These are phyloP conservation scores for Tylopilus felleus DNA, from an alignment of 768 basidiomycete genomes.

Conservation along the genomic window DNA sequence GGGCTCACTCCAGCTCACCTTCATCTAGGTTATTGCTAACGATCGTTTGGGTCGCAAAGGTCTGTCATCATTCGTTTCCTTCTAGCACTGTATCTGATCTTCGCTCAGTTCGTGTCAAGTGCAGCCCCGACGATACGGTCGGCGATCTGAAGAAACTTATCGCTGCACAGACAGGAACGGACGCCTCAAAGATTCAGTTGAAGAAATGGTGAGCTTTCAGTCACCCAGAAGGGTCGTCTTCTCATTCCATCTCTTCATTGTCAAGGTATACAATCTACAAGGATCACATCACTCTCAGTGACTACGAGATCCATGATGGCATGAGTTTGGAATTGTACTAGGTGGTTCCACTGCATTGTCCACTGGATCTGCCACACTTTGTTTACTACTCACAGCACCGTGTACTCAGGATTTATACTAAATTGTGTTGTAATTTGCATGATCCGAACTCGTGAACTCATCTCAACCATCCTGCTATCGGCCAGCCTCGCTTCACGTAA, in stretches of 20 bases:
- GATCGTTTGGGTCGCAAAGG: constrained; percentile 95
- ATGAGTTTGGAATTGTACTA: constrained; percentile 94
- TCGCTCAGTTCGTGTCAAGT: constrained; percentile 86
- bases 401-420: constrained; percentile 15
- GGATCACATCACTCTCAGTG: constrained; percentile 89
- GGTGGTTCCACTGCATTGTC: background rate
- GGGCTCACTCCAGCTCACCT: background rate
- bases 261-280: constrained; percentile 90
- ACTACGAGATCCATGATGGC: constrained; percentile 91
- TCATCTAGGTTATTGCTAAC: constrained; percentile 82
- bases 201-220: constrained; percentile 84
- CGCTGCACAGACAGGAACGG: constrained; percentile 92
- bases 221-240: background rate
- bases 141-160: constrained; percentile 97
- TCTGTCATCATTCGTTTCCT: constrained; percentile 24
- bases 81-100: constrained; percentile 2
- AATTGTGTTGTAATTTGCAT: constrained; percentile 6
- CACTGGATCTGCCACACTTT: background rate
- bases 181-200: constrained; percentile 78
- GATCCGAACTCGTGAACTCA: background rate
- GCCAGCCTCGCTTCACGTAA: background rate
- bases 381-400: background rate
- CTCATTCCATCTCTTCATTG: background rate
- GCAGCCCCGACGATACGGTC: constrained; percentile 92
- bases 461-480: background rate